Percentiles rank a stretch among this genome's conserved stretches.
Evolutionary conservation across 2,329 filamentous ascomycete species (phyloP).

Genomic region (Trichoderma polysporum): DNA sequence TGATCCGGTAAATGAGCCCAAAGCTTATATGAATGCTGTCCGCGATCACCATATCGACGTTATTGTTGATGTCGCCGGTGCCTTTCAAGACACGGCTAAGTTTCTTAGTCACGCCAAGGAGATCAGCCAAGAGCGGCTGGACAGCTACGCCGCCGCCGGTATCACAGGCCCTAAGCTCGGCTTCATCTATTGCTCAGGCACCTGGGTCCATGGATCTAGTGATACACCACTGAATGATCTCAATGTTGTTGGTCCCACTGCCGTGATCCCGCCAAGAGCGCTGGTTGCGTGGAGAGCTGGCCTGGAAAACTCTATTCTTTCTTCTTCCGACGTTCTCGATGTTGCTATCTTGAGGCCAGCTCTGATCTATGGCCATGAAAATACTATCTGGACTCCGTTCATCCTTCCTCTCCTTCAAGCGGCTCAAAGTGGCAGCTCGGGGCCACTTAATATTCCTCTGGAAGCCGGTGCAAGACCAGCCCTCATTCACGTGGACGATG

Average conservation of each 20-base stretch:
- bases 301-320: slow-evolving; percentile 19
- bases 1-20: slow-evolving; percentile 21
- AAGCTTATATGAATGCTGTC: slow-evolving; percentile 9
- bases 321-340: slow-evolving; percentile 18
- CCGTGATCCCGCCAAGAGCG: neutral
- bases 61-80: slow-evolving; percentile 20
- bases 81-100: slow-evolving; percentile 17
- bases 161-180: slow-evolving; percentile 20
- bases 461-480: slow-evolving; percentile 1
- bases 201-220: slow-evolving; percentile 21
- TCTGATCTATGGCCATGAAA: slow-evolving; percentile 21
- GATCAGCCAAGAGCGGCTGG: slow-evolving; percentile 16
- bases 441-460: slow-evolving; percentile 6
- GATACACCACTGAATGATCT: slow-evolving; percentile 19
- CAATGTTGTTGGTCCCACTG: slow-evolving; percentile 10
- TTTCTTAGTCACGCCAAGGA: slow-evolving; percentile 17
- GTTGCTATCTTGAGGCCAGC: slow-evolving; percentile 21
- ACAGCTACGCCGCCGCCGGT: slow-evolving; percentile 11
- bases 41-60: slow-evolving; percentile 19
- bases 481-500: slow-evolving; percentile 17
- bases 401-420: slow-evolving; percentile 22
- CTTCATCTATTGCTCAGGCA: slow-evolving; percentile 22
- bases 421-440: neutral
- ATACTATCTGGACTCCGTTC: slow-evolving; percentile 22
- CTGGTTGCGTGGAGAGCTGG: slow-evolving; percentile 18